phyloP scores from a whole-genome alignment of 345 rosid species.

The Populus pruinosa region DNA sequence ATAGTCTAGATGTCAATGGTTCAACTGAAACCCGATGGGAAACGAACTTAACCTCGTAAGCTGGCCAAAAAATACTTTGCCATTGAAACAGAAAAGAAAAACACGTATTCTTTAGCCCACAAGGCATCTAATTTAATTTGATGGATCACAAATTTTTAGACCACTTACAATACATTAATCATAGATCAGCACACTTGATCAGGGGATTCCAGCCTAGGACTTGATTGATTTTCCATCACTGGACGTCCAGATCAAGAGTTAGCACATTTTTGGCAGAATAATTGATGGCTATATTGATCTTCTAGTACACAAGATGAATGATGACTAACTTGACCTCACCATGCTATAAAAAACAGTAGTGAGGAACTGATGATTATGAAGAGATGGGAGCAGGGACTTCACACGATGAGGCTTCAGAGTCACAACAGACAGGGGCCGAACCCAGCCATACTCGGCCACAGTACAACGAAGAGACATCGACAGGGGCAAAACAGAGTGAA shows the following conservation, averaged over 20 bases:
- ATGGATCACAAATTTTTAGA: background rate
- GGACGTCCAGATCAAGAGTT: background rate
- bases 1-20: background rate
- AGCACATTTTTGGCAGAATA: background rate
- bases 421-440: slow-evolving; percentile 9
- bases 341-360: slow-evolving; percentile 3
- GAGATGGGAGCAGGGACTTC: slow-evolving; percentile 28
- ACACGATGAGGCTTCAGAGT: slow-evolving; percentile 15
- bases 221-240: background rate
- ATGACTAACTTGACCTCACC: background rate
- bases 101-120: background rate
- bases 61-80: background rate
- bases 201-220: background rate
- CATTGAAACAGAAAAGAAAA: too few relatives aligned
- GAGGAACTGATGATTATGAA: background rate
- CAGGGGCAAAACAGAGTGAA: background rate
- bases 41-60: too few relatives aligned
- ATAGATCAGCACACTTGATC: background rate
- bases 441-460: background rate
- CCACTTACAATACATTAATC: background rate
- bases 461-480: background rate
- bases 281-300: too few relatives aligned
- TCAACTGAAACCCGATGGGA: background rate
- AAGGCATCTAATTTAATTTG: too few relatives aligned
- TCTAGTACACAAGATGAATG: background rate